phyloP scores from a whole-genome alignment of 257 asterid species.

The Euphrasia confusa region DNA sequence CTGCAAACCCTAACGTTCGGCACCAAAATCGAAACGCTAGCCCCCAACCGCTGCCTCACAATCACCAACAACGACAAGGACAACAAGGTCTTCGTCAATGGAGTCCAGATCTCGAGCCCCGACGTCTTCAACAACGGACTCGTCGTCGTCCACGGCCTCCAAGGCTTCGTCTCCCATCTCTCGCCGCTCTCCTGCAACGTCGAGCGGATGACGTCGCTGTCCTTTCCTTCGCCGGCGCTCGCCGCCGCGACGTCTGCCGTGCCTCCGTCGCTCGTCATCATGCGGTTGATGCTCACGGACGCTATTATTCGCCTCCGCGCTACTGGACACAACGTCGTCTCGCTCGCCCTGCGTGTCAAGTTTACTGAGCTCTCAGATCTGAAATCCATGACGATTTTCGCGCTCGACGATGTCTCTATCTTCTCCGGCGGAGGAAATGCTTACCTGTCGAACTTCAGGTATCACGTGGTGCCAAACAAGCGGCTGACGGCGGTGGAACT shows the following conservation, averaged over 20 bases:
- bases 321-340: slow-evolving; percentile 54
- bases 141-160: slow-evolving; percentile 55
- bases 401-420: slow-evolving; percentile 50
- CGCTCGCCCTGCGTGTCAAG: slow-evolving; percentile 62
- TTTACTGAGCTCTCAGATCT: slow-evolving; percentile 47
- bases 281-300: slow-evolving; percentile 61
- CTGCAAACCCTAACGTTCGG: slow-evolving; percentile 70
- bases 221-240: slow-evolving; percentile 41
- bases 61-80: slow-evolving; percentile 41
- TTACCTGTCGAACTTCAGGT: slow-evolving; percentile 50
- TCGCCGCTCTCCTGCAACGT: slow-evolving; percentile 70
- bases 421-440: slow-evolving; percentile 52
- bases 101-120: slow-evolving; percentile 55
- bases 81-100: slow-evolving; percentile 49
- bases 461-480: slow-evolving; percentile 66
- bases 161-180: slow-evolving; percentile 59
- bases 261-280: slow-evolving; percentile 31
- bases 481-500: slow-evolving; percentile 52
- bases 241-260: slow-evolving; percentile 24
- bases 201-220: slow-evolving; percentile 51
- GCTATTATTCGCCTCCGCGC: slow-evolving; percentile 50
- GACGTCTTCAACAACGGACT: slow-evolving; percentile 68
- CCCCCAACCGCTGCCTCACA: slow-evolving; percentile 67
- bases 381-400: slow-evolving; percentile 56
- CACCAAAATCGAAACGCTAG: slow-evolving; percentile 69